Evolutionary conservation across 495 filamentous ascomycete species (phyloP).

Genomic region (Penicillium bialowiezense): DNA sequence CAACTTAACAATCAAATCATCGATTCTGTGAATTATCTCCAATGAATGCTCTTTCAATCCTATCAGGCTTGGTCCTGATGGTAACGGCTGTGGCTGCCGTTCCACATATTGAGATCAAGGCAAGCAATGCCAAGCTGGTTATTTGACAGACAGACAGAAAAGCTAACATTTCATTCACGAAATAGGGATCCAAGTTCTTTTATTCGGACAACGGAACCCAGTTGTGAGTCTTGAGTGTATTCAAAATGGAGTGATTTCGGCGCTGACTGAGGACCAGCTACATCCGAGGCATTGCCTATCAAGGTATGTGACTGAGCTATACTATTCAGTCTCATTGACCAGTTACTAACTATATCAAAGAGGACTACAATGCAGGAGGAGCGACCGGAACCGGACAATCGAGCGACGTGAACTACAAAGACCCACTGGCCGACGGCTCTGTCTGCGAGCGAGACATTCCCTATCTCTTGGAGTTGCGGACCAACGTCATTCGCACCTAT

Average conservation of each 20-base stretch:
- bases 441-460: conserved; percentile 78
- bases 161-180: neutral
- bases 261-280: conserved; percentile 38
- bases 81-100: neutral
- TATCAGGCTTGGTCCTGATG: neutral
- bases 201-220: conserved; percentile 66
- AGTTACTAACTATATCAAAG: conserved; percentile 18
- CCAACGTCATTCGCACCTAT: conserved; percentile 91
- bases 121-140: neutral
- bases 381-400: conserved; percentile 15
- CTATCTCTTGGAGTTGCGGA: conserved; percentile 65
- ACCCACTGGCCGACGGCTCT: conserved; percentile 67
- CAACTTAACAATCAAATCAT: too few species aligned
- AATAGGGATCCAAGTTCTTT: conserved; percentile 73
- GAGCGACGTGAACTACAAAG: conserved; percentile 43
- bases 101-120: conserved; percentile 6
- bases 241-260: neutral
- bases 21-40: neutral
- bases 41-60: neutral
- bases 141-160: neutral
- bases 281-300: conserved; percentile 89
- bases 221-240: conserved; percentile 53
- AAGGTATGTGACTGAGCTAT: conserved; percentile 38
- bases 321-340: too few species aligned
- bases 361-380: conserved; percentile 43